These are phyloP conservation scores for Nakazawaea wyomingensis DNA, from an alignment of 805 yeast species.

Conservation along the genomic window DNA sequence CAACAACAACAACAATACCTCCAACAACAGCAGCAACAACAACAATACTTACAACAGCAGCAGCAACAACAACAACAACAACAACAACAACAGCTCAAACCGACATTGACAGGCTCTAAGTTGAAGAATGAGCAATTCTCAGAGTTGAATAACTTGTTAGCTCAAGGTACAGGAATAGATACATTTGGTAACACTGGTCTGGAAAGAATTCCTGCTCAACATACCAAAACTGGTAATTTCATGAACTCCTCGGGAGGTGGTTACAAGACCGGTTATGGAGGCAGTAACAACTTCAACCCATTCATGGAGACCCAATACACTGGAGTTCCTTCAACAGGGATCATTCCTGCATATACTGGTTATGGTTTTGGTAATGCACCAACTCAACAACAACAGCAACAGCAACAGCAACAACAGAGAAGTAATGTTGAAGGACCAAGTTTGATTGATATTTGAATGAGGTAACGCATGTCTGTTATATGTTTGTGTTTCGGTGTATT, in stretches of 20 bases:
- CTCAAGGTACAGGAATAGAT: slow-evolving; percentile 87
- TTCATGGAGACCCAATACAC: slow-evolving; percentile 67
- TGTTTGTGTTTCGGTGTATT: slow-evolving; percentile 1
- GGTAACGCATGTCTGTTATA: not conserved
- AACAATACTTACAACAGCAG: slow-evolving; percentile 1
- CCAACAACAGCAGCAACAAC: slow-evolving; percentile 26
- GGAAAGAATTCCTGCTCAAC: slow-evolving; percentile 85
- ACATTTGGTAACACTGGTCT: slow-evolving; percentile 89
- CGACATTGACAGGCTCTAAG: slow-evolving; percentile 44
- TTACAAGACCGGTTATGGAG: slow-evolving; percentile 41
- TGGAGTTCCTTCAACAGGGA: slow-evolving; percentile 57
- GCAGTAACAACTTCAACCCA: slow-evolving; percentile 47
- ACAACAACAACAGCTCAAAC: slow-evolving; percentile 31
- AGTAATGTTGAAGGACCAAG: slow-evolving; percentile 25
- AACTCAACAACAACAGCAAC: slow-evolving; percentile 27
- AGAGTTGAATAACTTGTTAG: slow-evolving; percentile 72
- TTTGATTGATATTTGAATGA: slow-evolving; percentile 36
- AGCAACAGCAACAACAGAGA: slow-evolving; percentile 14
- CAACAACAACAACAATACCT: slow-evolving; percentile 19
- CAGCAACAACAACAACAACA: slow-evolving; percentile 23
- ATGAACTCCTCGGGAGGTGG: slow-evolving; percentile 90
- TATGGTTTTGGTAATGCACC: slow-evolving; percentile 87
- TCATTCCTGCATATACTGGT: slow-evolving; percentile 85
- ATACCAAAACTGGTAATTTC: slow-evolving; percentile 75
- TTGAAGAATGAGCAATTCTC: slow-evolving; percentile 53